Evolutionary conservation across 169 alveolate species (phyloP).

Genomic region (Perkinsus chesapeaki): DNA sequence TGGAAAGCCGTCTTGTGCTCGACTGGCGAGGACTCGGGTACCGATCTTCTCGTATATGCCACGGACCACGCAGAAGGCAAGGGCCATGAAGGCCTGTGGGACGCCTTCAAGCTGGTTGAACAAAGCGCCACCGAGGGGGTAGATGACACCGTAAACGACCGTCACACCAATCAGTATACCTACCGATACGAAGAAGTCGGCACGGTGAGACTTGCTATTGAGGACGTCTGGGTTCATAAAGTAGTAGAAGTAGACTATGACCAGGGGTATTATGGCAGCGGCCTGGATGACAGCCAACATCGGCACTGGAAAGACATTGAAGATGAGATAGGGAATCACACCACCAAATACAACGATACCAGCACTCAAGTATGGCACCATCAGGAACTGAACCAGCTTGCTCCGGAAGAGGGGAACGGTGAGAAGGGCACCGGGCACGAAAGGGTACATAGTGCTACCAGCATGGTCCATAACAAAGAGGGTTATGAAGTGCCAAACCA

Average conservation of each 20-base stretch:
- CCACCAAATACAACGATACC: not conserved
- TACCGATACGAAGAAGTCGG: not conserved
- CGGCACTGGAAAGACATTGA: not conserved
- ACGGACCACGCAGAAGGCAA: not conserved
- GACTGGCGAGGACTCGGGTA: not conserved
- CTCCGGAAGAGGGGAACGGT: not conserved
- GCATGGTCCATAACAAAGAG: not conserved
- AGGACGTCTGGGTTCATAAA: not conserved
- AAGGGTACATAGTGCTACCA: not conserved
- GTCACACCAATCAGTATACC: not conserved
- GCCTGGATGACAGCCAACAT: slow-evolving; percentile 1
- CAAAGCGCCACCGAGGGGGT: not conserved
- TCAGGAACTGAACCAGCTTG: not conserved
- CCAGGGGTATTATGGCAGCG: not conserved
- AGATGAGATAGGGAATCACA: not conserved
- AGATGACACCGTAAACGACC: not conserved
- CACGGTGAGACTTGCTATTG: not conserved
- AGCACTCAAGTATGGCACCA: not conserved
- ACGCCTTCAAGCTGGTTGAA: not conserved
- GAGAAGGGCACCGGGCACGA: not conserved
- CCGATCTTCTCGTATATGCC: not conserved
- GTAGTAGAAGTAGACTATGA: not conserved
- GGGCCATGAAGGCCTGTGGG: not conserved
- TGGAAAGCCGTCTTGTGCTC: not conserved
- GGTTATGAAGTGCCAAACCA: not conserved